Evolutionary conservation across 2,329 filamentous ascomycete species (phyloP), one percentile per base, ranked within the genome.

Genomic region (Pleoardoris graminearum): DNA sequence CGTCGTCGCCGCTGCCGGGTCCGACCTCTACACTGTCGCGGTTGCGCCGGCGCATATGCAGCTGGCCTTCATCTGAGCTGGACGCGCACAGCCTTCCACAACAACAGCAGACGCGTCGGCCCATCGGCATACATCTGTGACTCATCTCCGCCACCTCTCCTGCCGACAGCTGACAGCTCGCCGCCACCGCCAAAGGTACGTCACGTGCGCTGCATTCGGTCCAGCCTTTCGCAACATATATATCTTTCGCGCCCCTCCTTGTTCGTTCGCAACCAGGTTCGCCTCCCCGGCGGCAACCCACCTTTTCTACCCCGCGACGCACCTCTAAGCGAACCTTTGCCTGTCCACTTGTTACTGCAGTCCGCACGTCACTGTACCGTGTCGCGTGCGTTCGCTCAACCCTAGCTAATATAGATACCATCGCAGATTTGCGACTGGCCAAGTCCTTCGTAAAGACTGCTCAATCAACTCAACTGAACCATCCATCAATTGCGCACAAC

Each of bases 101-200:
- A 58, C 61, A 62, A 55, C 57, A 55, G 55, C 61, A 62, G 56
- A 59, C 60, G 58, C 58, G 64, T 65, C 57, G 63, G 50, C 58
- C 50, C 58, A 56, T 52, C 50, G 48, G 41, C 21, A 27, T 45
- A 53, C 22, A 48, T 19, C 47, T 57, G 60, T 68, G 66, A 69
- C 61, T 70, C 67, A 70, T 61, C 61, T 30, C 50, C 55, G 52
- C 48, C 12, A 12, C 36, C 50, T 51, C 61, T 59, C 54, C n/a
- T n/a, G n/a, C n/a, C 51, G 49, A 41, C 17, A 39, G 3, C 8
- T 22, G 43, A 47, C 39, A 54, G 38, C 54, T 59, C 60, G 58
- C 61, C 62, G 62, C 62, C 65, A 62, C 66, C 65, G 56, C 62
- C 58, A 46, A 48, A 48, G 58, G 66, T 69, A 68, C 65, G 62